Evolutionary conservation across 1,284 basidiomycete genomes (phyloP), one percentile per base, ranked within the genome.

Genomic region (Fistulinella cinereoalba): DNA sequence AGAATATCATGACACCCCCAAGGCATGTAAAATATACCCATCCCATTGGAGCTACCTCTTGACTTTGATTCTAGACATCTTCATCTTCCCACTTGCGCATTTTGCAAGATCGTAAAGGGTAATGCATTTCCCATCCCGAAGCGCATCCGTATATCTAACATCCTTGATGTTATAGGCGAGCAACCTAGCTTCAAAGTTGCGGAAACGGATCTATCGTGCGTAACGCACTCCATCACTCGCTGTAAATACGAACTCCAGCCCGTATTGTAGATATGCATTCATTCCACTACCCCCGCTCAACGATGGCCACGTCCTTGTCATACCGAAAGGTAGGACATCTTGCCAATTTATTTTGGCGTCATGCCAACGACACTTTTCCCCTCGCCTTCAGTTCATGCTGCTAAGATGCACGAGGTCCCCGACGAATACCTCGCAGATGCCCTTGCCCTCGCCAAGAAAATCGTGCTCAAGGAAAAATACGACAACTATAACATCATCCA

Each of bases 81-180:
- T n/a, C n/a, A n/a, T 39, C 68, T 79, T 46, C 71, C 77, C 13
- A 69, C 67, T 23, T 94, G 92, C 67, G 68, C 91, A 57, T 95
- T 94, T 73, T 95, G 92, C 77, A 92, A 85, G 71, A 92, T 95
- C 63, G 77, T 92, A 71, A 87, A 88, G 70, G 88, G 91, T 83
- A 54, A 12, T 5, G 19, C 18, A 5, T n/a, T 19, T 12, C 15
- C 29, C 15, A 13, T 11, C 29, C 6, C 11, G 29, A 6, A 31
- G 29, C 25, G n/a, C 6, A 31, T n/a, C 29, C 15, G n/a, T n/a
- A 12, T 31, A 31, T 13, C n/a, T n/a, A 5, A n/a, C n/a, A 5
- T n/a, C 11, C n/a, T n/a, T 34, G 3, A 16, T 32, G 8, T 7
- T 16, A n/a, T 58, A 86, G 83, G 81, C 42, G 79, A 85, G 34